A percentile compares a stretch with the other conserved stretches of the same genome.
These are phyloP conservation scores for Phaseolus coccineus DNA, from an alignment of 331 rosid species.

Conservation along the genomic window DNA sequence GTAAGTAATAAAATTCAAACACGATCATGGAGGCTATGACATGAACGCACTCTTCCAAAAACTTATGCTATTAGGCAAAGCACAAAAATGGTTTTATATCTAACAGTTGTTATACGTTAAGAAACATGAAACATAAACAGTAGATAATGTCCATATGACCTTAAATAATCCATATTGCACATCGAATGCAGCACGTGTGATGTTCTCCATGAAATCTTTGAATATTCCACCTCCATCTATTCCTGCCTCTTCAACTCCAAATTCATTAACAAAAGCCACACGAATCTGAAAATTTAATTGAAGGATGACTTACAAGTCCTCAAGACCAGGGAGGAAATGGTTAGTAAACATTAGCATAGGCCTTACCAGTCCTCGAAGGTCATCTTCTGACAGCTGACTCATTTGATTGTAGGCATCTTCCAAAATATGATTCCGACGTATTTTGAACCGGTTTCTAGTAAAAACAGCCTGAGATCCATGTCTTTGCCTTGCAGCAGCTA, in stretches of 20 bases:
- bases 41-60: neutral
- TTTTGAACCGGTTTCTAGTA: slow-evolving; percentile 88
- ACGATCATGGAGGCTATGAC: neutral
- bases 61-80: slow-evolving; percentile 1
- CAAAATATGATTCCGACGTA: slow-evolving; percentile 87
- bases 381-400: slow-evolving; percentile 93
- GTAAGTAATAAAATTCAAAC: neutral
- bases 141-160: slow-evolving; percentile 55
- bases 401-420: slow-evolving; percentile 97
- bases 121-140: slow-evolving; percentile 33
- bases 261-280: slow-evolving; percentile 92
- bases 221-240: slow-evolving; percentile 98
- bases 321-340: slow-evolving; percentile 38
- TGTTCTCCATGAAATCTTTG: slow-evolving; percentile 98
- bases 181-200: slow-evolving; percentile 97
- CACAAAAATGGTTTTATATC: neutral
- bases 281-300: slow-evolving; percentile 72
- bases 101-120: neutral
- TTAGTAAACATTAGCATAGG: slow-evolving; percentile 20
- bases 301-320: slow-evolving; percentile 31
- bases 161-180: slow-evolving; percentile 96
- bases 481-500: slow-evolving; percentile 85
- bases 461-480: slow-evolving; percentile 73
- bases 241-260: slow-evolving; percentile 99
- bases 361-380: slow-evolving; percentile 87